Percentiles rank a stretch among this genome's conserved stretches.
Conservation (phyloP, 306 rosid genomes). For the Ammopiptanthus mongolicus region DNA sequence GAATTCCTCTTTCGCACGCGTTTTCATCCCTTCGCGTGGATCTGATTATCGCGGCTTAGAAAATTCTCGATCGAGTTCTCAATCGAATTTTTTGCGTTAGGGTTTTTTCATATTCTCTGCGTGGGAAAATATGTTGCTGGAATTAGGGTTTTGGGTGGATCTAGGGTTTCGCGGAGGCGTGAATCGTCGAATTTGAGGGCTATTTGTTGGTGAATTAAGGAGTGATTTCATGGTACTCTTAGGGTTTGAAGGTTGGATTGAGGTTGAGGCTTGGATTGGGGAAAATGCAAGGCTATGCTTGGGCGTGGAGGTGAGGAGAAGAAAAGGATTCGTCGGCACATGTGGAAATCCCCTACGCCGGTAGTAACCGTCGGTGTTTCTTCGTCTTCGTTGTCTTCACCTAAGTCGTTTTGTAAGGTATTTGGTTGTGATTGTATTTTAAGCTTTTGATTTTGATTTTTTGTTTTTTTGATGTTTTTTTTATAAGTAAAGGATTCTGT, state of each 20-base stretch:
- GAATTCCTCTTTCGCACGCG: conserved; percentile 8
- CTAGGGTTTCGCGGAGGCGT: conserved; percentile 22
- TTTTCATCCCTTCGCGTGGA: conserved; percentile 7
- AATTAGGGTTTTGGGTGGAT: conserved; percentile 25
- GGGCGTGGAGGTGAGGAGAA: conserved; percentile 52
- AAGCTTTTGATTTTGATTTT: neutral
- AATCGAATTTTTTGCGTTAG: conserved; percentile 8
- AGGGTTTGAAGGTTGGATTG: conserved; percentile 7
- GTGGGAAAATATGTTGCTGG: neutral
- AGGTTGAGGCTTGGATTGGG: conserved; percentile 30
- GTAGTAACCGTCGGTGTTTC: conserved; percentile 35
- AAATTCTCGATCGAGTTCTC: neutral
- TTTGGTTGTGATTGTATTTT: neutral
- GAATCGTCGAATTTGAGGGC: conserved; percentile 7
- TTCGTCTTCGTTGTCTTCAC: conserved; percentile 39
- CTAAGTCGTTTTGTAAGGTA: conserved; percentile 57
- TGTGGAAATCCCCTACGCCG: conserved; percentile 50
- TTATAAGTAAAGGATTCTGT: neutral
- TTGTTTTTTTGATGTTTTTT: too few relatives aligned
- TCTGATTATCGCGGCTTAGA: neutral
- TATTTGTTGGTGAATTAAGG: neutral
- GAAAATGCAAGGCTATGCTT: conserved; percentile 81
- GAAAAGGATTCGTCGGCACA: conserved; percentile 56
- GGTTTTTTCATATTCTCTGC: neutral
- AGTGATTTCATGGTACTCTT: conserved; percentile 42